Conservation (phyloP, 164 flowering plant genomes). For the Kalanchoe fedtschenkoi region DNA sequence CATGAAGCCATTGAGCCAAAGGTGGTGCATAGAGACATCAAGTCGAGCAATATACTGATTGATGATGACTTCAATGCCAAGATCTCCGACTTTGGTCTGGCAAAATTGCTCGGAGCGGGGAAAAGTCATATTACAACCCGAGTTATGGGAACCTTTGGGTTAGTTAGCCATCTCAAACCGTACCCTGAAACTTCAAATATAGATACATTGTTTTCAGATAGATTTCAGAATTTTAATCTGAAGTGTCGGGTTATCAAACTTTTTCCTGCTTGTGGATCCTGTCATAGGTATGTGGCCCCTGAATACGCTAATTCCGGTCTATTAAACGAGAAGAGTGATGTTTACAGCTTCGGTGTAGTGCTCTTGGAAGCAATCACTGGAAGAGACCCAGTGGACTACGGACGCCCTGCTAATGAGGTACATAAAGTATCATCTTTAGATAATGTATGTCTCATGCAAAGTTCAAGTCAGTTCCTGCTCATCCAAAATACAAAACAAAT, state of each 20-base stretch:
- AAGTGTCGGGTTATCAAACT: neutral
- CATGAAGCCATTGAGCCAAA: slow-evolving; percentile 93
- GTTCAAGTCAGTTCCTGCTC: neutral
- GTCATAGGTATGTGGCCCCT: slow-evolving; percentile 76
- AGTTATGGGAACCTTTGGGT: slow-evolving; percentile 99
- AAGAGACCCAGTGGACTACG: slow-evolving; percentile 75
- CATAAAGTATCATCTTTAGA: neutral
- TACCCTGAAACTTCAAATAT: neutral
- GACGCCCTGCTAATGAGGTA: slow-evolving; percentile 72
- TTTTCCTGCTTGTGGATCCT: slow-evolving; percentile 2
- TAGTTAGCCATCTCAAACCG: slow-evolving; percentile 6
- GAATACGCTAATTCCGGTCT: slow-evolving; percentile 88
- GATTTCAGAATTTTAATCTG: neutral
- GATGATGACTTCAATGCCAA: slow-evolving; percentile 78
- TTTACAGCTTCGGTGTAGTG: slow-evolving; percentile 83
- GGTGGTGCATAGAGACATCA: slow-evolving; percentile 85
- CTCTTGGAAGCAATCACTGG: slow-evolving; percentile 86
- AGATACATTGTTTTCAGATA: neutral
- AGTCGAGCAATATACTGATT: slow-evolving; percentile 81
- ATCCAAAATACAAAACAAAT: neutral
- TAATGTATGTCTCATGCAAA: neutral
- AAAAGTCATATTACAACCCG: slow-evolving; percentile 79
- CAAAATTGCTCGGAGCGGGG: slow-evolving; percentile 81
- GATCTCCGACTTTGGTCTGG: slow-evolving; percentile 88
- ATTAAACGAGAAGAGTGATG: slow-evolving; percentile 85